Evolutionary conservation across 1,139 yeast genomes (phyloP), one percentile per base, ranked within the genome.

Genomic region (Pichia sp.): DNA sequence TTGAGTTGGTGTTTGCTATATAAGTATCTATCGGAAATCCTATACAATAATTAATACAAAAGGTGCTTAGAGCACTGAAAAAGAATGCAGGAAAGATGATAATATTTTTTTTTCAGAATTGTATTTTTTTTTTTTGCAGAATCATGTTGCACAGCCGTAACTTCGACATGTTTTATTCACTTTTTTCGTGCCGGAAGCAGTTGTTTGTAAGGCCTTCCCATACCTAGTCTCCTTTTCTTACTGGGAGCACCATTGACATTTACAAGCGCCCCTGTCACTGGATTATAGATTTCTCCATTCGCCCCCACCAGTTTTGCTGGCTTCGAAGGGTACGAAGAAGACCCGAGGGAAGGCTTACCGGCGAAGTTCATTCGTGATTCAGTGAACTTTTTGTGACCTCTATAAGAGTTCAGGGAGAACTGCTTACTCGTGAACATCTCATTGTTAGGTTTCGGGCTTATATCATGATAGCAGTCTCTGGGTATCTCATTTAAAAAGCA

Each of bases 171-270:
- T 4, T 11, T 15, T 19, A 19, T 15, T 36, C 40, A 36, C 15
- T 5, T 11, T 13, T 36, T 36, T 4, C 40, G 2, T 8, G 40
- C 3, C 15, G 40, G 40, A 36, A 7, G 40, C 40, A 36, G 15
- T 13, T 36, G 40, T 36, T 36, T 36, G 7, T 11, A 36, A 36
- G 68, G 66, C 29, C 61, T 54, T 4, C 66, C 65, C 64, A 63
- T 61, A 16, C 68, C 68, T 2, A 65, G 55, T 32, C 67, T 48
- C 32, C 56, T 60, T 45, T 58, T 64, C 48, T 56, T 58, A 32
- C 42, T 54, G 6, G 32, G 34, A 13, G 40, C 15, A 19, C 38
- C 45, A 26, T 36, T 44, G 13, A 38, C 43, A 13, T 42, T 26
- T 3, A 45, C 23, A 1, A 43, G 2, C 4, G 55, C 56, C 31